phyloP scores from a whole-genome alignment of 768 basidiomycete species.

The Tulasnella sp. region DNA sequence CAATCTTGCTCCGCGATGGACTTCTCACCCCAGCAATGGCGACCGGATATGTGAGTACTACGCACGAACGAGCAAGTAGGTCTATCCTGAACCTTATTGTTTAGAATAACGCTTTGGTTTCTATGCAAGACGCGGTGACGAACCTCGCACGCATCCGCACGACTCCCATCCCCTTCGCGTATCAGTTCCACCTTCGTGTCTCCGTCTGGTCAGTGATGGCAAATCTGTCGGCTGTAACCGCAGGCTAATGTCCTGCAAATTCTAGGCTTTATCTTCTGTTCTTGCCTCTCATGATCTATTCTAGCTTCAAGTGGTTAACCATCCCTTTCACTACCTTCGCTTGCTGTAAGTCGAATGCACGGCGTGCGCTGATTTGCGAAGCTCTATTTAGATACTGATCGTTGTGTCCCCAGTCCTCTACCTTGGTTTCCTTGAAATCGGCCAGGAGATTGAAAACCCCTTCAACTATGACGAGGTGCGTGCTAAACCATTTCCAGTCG shows the following conservation, averaged over 20 bases:
- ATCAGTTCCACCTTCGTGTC: constrained; percentile 58
- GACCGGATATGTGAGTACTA: constrained; percentile 37
- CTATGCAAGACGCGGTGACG: constrained; percentile 50
- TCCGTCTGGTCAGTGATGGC: constrained; percentile 43
- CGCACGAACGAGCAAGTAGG: background rate
- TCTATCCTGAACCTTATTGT: background rate
- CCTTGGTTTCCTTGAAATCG: constrained; percentile 33
- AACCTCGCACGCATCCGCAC: constrained; percentile 56
- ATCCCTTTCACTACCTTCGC: constrained; percentile 30
- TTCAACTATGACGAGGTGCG: constrained; percentile 30
- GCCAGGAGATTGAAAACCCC: constrained; percentile 29
- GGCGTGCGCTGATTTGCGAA: background rate
- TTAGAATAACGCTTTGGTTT: constrained; percentile 32
- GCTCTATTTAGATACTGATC: background rate
- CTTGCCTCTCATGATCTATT: constrained; percentile 43
- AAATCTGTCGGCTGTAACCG: background rate
- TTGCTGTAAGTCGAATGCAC: background rate
- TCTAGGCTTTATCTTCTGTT: constrained; percentile 31
- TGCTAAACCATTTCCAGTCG: background rate
- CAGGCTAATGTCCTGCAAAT: background rate
- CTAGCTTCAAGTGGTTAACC: constrained; percentile 40
- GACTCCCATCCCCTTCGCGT: constrained; percentile 61
- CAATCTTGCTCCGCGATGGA: constrained; percentile 40
- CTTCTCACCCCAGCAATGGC: constrained; percentile 47
- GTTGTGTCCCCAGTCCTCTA: constrained; percentile 11